Evolutionary conservation across 768 basidiomycete genomes (phyloP), one percentile per base, ranked within the genome.

Genomic region (Suillus paluster): DNA sequence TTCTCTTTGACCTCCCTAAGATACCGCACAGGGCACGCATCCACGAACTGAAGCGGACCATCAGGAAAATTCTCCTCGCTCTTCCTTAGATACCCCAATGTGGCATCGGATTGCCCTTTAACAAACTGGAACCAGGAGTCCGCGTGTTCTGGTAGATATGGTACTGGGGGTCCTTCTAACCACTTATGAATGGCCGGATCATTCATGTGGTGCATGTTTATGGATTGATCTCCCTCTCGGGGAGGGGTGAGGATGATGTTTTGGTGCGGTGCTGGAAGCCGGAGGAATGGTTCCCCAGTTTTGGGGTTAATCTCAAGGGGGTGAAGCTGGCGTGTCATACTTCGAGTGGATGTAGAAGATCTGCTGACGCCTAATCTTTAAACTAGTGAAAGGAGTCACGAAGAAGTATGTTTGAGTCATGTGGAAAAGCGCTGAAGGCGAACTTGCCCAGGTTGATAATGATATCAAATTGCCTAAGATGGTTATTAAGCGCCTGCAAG

Each of bases 211-310:
- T 75, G 64, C 8, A 78, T 63, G n/a, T 79, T 61, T 10, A 67
- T 57, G 30, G 77, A 71, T 14, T 73, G 78, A 65, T 88, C 85
- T 41, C 70, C 72, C 27, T 67, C 57, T 44, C 87, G 84, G 19
- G 84, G 84, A 19, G 88, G 83, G 8, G 87, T 89, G 41, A 89
- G 63, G 59, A 89, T 82, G 64, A 89, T 83, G 61, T 77, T 77
- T 52, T 84, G 79, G 59, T 79, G 77, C 42, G 85, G 85, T 39
- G 72, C 64, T 5, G 80, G 75, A 23, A 90, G 78, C 12, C 81
- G 83, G 17, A 89, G 78, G 71, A 84, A 89, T 1, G 81, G 82
- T 65, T 88, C 86, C 48, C 79, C 79, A 2, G 81, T 84, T 27
- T 58, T 57, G 3, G 75, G 58, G 58, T 84, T 78, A 54, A 77